phyloP scores from a whole-genome alignment of 1,284 basidiomycete genomes.

The Rhodotorula sp. region DNA sequence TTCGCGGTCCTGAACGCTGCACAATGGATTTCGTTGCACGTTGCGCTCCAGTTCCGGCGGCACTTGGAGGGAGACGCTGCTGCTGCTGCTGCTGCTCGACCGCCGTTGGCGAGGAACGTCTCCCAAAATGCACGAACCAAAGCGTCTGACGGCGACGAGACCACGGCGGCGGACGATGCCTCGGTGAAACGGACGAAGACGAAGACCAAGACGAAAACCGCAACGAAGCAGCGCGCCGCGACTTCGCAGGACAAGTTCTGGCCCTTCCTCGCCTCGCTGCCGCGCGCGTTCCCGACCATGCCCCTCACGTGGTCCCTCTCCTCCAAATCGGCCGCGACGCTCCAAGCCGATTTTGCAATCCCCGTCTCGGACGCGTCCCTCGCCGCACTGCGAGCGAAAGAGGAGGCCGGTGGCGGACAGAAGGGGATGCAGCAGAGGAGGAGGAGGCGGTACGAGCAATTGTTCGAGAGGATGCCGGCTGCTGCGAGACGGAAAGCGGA shows the following conservation, averaged over 20 bases:
- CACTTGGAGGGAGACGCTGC: background rate
- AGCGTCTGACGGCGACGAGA: background rate
- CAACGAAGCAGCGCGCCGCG: background rate
- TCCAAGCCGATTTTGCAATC: constrained; percentile 2
- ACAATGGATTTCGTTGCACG: constrained; percentile 39
- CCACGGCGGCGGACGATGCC: background rate
- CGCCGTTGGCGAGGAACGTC: too few species aligned
- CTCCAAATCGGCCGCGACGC: background rate
- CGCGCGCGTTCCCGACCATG: constrained; percentile 28
- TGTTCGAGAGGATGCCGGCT: constrained; percentile 10
- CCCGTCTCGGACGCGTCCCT: constrained; percentile 2
- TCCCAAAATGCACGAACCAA: constrained; percentile 3
- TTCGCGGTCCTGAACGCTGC: constrained; percentile 30
- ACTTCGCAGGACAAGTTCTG: constrained; percentile 16
- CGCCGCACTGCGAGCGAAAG: background rate
- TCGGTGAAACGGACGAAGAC: background rate
- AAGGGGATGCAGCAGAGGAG: background rate
- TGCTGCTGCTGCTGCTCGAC: too few species aligned
- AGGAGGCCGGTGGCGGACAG: background rate
- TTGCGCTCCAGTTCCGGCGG: constrained; percentile 28
- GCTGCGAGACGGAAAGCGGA: constrained; percentile 8
- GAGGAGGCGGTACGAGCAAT: constrained; percentile 4
- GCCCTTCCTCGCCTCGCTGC: constrained; percentile 33
- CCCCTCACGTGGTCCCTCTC: constrained; percentile 29
- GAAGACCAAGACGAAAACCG: background rate